A percentile compares a stretch with the other conserved stretches of the same genome.
Conservation (phyloP, 2,329 filamentous ascomycete species). For the Beauveria australis region DNA sequence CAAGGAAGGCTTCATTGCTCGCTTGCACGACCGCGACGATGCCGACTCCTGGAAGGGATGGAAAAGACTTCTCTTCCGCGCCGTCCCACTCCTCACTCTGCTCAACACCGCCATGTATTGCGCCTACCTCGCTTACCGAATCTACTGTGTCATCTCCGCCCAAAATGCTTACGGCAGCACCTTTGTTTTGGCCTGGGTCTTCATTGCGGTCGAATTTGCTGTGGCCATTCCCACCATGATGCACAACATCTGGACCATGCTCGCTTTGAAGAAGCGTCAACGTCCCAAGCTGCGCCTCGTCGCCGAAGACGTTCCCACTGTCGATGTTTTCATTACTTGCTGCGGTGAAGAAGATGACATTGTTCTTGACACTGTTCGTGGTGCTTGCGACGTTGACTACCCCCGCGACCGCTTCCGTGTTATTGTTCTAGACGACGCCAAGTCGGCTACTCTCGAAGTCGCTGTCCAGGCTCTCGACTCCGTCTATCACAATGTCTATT, state of each 20-base stretch:
- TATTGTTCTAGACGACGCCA: constrained; percentile 47
- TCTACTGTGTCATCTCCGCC: constrained; percentile 43
- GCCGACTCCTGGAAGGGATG: constrained; percentile 37
- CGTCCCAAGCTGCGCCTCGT: constrained; percentile 45
- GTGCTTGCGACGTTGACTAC: constrained; percentile 46
- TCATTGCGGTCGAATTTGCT: constrained; percentile 46
- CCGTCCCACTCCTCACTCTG: constrained; percentile 32
- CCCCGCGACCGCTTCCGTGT: constrained; percentile 44
- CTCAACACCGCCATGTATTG: constrained; percentile 35
- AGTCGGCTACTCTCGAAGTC: constrained; percentile 33
- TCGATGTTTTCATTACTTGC: constrained; percentile 50
- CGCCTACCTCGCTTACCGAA: constrained; percentile 41
- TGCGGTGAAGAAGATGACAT: constrained; percentile 49
- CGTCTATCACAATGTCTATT: constrained; percentile 41
- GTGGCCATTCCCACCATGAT: constrained; percentile 45
- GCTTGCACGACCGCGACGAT: constrained; percentile 35
- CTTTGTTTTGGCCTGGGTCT: constrained; percentile 47
- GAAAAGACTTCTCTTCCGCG: constrained; percentile 30
- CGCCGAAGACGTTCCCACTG: constrained; percentile 41
- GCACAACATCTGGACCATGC: constrained; percentile 51
- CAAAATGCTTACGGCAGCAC: constrained; percentile 31
- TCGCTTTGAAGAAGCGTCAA: constrained; percentile 44
- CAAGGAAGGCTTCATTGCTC: constrained; percentile 26
- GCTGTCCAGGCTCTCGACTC: constrained; percentile 29
- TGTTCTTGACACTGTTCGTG: constrained; percentile 48